Base-by-base conservation (phyloP, 305 asterid genomes). In the Andrographis paniculata region DNA sequence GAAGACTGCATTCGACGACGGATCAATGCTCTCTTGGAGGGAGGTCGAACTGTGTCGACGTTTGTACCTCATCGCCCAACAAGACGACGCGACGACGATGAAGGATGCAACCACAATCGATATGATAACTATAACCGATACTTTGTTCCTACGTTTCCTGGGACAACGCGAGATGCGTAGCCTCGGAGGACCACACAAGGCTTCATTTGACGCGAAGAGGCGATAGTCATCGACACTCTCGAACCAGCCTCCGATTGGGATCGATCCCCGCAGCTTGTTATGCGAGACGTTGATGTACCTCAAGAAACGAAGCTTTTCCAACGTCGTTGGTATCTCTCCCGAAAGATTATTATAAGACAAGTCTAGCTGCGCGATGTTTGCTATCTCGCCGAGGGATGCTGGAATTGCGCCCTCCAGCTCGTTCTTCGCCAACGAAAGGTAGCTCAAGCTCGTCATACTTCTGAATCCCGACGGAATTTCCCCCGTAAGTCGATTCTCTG, bases 401-500 rank as follows among this genome's bases (percentile, higher is more conserved):
- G 55, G 55, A 11, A 50, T 35, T 4, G 28, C 13, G 9, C 55
- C 55, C 1, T 17, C 17, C 12, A 50, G 20, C 12, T 18, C 19
- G 8, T 50, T 50, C 6, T 50, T 13, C 0, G 55, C 44, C 55
- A 35, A 9, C 17, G 55, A 50, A 36, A 50, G 20, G 8, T 42
- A 14, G 4, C 16, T 20, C 22, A 42, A 0, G 1, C 5, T 17
- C 17, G 1, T 6, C 17, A 15, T 6, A 9, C 47, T 18, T 9
- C 22, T 22, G 17, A 42, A 20, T 6, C 6, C 2, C 17, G 1
- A 1, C 6, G 30, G 30, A 24, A 24, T 24, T 4, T 4, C 30
- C 4, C 8, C 30, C 8, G 30, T 3, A 8, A 24, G 8, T 4
- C 4, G 30, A 24, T 24, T 24, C 30, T 3, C 30, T 24, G 30